A percentile compares a stretch with the other conserved stretches of the same genome.
These are phyloP conservation scores for Euryodendron excelsum DNA, from an alignment of 148 eudicot species.

Conservation along the genomic window DNA sequence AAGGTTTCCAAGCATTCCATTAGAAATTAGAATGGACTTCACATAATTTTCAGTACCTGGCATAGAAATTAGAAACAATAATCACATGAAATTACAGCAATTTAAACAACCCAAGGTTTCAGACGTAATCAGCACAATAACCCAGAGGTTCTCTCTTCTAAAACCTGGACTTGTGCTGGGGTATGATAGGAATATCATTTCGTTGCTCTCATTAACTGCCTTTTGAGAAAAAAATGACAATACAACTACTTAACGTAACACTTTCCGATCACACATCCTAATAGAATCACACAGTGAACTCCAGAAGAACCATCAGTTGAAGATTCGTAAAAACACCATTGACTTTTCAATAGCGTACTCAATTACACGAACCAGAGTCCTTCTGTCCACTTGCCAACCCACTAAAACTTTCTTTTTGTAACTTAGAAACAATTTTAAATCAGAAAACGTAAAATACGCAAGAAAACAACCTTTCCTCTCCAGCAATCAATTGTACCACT, in stretches of 20 bases:
- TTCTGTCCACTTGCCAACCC: neutral
- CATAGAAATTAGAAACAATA: neutral
- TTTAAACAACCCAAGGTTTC: neutral
- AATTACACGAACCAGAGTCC: neutral
- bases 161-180: neutral
- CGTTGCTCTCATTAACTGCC: neutral
- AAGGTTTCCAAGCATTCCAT: no score
- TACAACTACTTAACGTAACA: neutral
- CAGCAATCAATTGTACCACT: neutral
- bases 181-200: neutral
- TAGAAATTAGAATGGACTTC: no score
- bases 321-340: neutral
- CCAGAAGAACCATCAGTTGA: neutral
- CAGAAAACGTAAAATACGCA: neutral
- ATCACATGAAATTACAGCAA: neutral
- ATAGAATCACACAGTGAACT: neutral
- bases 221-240: neutral
- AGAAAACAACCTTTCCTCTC: neutral
- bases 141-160: neutral
- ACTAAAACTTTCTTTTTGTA: neutral
- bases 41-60: no score
- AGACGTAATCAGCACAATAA: neutral
- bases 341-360: neutral
- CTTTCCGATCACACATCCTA: neutral
- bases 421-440: neutral